phyloP scores from a whole-genome alignment of 371 early-diverging fungal genomes.

The Parasitella parasitica region DNA sequence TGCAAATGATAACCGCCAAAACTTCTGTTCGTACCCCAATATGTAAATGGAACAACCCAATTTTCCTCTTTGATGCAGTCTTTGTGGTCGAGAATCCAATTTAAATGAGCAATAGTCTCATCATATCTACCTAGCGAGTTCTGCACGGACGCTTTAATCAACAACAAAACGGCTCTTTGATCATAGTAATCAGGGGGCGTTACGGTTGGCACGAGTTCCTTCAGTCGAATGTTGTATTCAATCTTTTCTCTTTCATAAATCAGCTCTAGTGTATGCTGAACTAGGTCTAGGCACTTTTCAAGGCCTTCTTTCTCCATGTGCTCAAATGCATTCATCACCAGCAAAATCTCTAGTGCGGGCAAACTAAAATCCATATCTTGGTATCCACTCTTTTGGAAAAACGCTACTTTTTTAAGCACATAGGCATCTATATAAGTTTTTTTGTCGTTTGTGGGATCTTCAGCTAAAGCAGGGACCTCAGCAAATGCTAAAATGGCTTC shows the following conservation, averaged over 20 bases:
- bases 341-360: constrained; percentile 57
- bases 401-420: constrained; percentile 52
- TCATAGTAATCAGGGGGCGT: constrained; percentile 51
- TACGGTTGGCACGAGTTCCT: constrained; percentile 41
- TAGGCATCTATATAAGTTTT: constrained; percentile 59
- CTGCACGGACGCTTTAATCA: constrained; percentile 43
- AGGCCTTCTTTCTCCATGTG: constrained; percentile 52
- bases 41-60: constrained; percentile 67
- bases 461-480: constrained; percentile 39
- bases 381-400: constrained; percentile 56
- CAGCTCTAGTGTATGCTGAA: constrained; percentile 43
- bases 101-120: constrained; percentile 50
- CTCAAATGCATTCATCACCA: constrained; percentile 60
- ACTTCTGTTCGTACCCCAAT: constrained; percentile 51
- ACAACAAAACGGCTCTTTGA: constrained; percentile 40
- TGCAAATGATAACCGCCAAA: no score
- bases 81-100: constrained; percentile 62
- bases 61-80: constrained; percentile 49
- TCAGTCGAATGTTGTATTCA: constrained; percentile 43
- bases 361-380: constrained; percentile 58
- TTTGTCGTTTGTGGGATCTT: constrained; percentile 38
- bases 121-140: constrained; percentile 41
- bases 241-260: constrained; percentile 51
- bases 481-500: constrained; percentile 55
- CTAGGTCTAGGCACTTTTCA: constrained; percentile 36